Percentiles rank a stretch among this genome's conserved stretches.
Conservation (phyloP, 371 early-diverging fungal species). For the Mortierella sp. region DNA sequence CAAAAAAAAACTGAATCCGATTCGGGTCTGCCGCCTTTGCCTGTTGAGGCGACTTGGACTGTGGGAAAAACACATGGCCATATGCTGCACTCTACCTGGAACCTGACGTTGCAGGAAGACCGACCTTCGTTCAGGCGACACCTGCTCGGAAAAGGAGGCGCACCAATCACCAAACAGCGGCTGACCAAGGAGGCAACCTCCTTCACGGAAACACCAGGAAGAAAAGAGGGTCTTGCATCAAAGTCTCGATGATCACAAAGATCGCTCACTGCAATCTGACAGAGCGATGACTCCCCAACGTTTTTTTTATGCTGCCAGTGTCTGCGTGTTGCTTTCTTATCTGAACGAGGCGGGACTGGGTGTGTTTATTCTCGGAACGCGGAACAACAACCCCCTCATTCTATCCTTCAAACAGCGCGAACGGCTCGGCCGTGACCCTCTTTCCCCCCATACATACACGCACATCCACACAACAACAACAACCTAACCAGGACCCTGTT, state of each 20-base stretch:
- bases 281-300: background rate
- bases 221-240: background rate
- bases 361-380: conserved; percentile 11
- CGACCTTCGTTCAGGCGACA: conserved; percentile 1
- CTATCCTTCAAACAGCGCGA: background rate
- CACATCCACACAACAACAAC: background rate
- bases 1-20: background rate
- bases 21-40: conserved; percentile 5
- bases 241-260: background rate
- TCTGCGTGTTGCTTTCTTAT: background rate
- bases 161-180: conserved; percentile 1
- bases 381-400: background rate
- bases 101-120: conserved; percentile 2
- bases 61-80: conserved; percentile 2
- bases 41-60: conserved; percentile 6
- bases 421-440: conserved; percentile 3
- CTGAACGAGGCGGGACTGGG: background rate
- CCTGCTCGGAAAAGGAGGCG: background rate
- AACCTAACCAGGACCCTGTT: background rate
- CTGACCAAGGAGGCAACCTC: background rate
- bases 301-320: background rate
- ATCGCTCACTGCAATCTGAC: background rate
- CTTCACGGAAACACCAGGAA: background rate
- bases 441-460: too few relatives aligned
- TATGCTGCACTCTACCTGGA: background rate